Evolutionary conservation across 2,329 filamentous ascomycete species (phyloP).

Genomic region (Simplicillium sp.): DNA sequence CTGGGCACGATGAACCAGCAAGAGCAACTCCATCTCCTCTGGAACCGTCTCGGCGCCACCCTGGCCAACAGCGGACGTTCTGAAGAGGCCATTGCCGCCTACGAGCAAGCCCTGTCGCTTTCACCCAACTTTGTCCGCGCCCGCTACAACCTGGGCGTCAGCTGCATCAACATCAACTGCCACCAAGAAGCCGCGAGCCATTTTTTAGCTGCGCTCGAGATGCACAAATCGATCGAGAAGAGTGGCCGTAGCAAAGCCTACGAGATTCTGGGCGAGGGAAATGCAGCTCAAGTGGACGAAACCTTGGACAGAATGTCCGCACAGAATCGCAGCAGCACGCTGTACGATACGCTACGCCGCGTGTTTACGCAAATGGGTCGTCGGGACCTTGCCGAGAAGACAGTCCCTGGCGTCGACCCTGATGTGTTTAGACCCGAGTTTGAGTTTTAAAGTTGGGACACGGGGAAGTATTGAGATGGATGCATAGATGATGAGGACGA

Average conservation of each 20-base stretch:
- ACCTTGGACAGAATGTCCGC: slow-evolving; percentile 80
- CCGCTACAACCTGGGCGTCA: slow-evolving; percentile 91
- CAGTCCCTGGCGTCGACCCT: slow-evolving; percentile 83
- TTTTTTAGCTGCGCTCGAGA: slow-evolving; percentile 79
- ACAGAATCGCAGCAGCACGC: slow-evolving; percentile 92
- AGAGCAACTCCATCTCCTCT: slow-evolving; percentile 84
- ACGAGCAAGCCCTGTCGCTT: slow-evolving; percentile 82
- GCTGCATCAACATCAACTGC: slow-evolving; percentile 95
- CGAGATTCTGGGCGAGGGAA: slow-evolving; percentile 61
- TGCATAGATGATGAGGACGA: neutral
- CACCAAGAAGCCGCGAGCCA: slow-evolving; percentile 89
- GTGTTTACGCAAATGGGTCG: slow-evolving; percentile 97
- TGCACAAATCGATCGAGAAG: slow-evolving; percentile 90
- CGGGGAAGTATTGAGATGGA: too few relatives aligned
- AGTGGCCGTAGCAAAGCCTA: slow-evolving; percentile 75
- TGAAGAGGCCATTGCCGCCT: slow-evolving; percentile 94
- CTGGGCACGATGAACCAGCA: slow-evolving; percentile 74
- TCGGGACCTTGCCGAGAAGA: slow-evolving; percentile 77
- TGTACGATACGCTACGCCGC: slow-evolving; percentile 86
- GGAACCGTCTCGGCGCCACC: slow-evolving; percentile 94
- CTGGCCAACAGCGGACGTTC: slow-evolving; percentile 88
- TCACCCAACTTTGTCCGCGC: slow-evolving; percentile 96
- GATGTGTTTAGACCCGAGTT: slow-evolving; percentile 83
- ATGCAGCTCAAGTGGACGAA: slow-evolving; percentile 43
- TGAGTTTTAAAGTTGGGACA: slow-evolving; percentile 64